phyloP scores from a whole-genome alignment of 2,329 filamentous ascomycete species.

The Fusarium temperatum region DNA sequence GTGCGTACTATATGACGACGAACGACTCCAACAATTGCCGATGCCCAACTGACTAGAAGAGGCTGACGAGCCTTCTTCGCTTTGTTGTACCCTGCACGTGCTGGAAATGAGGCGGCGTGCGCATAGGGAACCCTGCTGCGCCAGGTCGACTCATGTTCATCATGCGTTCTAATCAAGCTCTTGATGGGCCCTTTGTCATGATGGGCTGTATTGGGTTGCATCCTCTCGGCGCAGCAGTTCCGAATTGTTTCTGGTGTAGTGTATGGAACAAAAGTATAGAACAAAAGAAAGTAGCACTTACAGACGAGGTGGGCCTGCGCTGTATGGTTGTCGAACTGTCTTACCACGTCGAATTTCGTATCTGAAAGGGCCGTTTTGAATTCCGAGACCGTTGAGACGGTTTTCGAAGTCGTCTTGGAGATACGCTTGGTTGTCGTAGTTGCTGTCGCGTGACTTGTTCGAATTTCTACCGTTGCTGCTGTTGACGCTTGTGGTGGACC shows the following conservation, averaged over 20 bases:
- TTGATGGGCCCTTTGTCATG: conserved; percentile 1
- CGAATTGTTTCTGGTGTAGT: not conserved
- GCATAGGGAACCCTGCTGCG: conserved; percentile 12
- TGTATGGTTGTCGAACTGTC: conserved; percentile 42
- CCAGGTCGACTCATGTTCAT: conserved; percentile 16
- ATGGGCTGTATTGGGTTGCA: not conserved
- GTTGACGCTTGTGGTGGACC: conserved; percentile 24
- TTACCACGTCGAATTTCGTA: conserved; percentile 47
- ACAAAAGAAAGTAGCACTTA: conserved; percentile 39
- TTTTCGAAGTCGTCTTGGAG: conserved; percentile 41
- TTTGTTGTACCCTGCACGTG: conserved; percentile 9
- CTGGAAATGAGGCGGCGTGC: conserved; percentile 1
- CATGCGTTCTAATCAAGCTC: conserved; percentile 9
- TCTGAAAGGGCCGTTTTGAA: conserved; percentile 40
- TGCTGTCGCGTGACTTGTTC: conserved; percentile 22
- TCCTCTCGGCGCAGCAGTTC: not conserved
- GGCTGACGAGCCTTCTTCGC: conserved; percentile 8
- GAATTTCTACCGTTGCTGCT: conserved; percentile 22
- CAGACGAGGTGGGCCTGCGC: conserved; percentile 37
- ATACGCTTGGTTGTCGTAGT: conserved; percentile 21
- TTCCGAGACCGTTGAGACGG: conserved; percentile 44
- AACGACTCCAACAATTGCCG: conserved; percentile 10
- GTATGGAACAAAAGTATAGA: not conserved
- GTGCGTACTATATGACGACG: conserved; percentile 19
- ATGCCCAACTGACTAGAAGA: not conserved